These are phyloP conservation scores for Alternaria consortialis DNA, from an alignment of 2,329 filamentous ascomycete genomes.

Conservation along the genomic window DNA sequence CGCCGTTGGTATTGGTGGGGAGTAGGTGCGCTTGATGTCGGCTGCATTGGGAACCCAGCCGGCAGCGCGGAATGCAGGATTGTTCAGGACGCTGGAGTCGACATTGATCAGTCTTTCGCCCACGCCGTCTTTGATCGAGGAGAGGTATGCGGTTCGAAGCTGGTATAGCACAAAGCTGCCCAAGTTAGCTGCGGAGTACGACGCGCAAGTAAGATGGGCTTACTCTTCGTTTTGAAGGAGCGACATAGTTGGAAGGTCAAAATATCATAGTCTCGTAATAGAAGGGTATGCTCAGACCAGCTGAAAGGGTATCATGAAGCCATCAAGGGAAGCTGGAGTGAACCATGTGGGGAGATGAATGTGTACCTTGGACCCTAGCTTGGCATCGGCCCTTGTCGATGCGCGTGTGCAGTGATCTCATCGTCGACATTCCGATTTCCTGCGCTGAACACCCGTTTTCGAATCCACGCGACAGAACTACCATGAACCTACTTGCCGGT, in stretches of 20 bases:
- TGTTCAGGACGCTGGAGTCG: conserved; percentile 80
- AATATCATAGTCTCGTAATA: conserved; percentile 27
- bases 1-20: conserved; percentile 83
- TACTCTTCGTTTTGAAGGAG: conserved; percentile 58
- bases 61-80: conserved; percentile 81
- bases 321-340: conserved; percentile 12
- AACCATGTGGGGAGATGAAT: conserved; percentile 18
- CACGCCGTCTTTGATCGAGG: conserved; percentile 82
- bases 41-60: conserved; percentile 79
- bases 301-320: conserved; percentile 35
- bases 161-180: conserved; percentile 81
- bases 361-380: conserved; percentile 29
- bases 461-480: conserved; percentile 20
- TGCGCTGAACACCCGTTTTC: background rate
- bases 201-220: conserved; percentile 20
- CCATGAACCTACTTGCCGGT: conserved; percentile 76
- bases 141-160: conserved; percentile 80
- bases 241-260: conserved; percentile 47
- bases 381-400: conserved; percentile 27
- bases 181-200: conserved; percentile 29
- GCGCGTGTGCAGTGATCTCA: conserved; percentile 25
- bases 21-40: conserved; percentile 83
- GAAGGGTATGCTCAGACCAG: conserved; percentile 41
- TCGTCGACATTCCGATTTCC: conserved; percentile 16
- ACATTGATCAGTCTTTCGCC: conserved; percentile 85